phyloP scores from a whole-genome alignment of 1,284 basidiomycete genomes.

The Mycosarcoma maydis region DNA sequence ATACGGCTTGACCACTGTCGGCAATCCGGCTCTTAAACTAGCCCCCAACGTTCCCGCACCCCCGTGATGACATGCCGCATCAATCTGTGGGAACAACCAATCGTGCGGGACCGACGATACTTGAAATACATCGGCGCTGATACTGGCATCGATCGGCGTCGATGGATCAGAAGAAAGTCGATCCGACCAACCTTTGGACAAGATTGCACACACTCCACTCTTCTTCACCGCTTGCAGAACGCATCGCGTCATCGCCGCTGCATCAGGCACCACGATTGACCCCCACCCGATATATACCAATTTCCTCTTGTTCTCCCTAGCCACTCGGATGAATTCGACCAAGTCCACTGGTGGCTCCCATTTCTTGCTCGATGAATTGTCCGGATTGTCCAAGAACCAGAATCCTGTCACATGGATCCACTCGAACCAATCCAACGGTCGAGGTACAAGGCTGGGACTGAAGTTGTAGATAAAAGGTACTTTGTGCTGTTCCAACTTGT shows the following conservation, averaged over 20 bases:
- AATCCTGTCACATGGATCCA: constrained; percentile 89
- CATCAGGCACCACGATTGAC: constrained; percentile 96
- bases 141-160: constrained; percentile 71
- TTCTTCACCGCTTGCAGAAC: constrained; percentile 84
- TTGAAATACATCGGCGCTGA: constrained; percentile 75
- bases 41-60: constrained; percentile 96
- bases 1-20: constrained; percentile 95
- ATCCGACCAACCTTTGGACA: constrained; percentile 98
- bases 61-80: constrained; percentile 95
- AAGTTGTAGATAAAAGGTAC: constrained; percentile 98
- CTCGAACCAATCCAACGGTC: constrained; percentile 88
- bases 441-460: constrained; percentile 78
- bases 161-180: constrained; percentile 69
- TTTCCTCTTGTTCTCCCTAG: constrained; percentile 80
- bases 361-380: constrained; percentile 78
- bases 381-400: constrained; percentile 73
- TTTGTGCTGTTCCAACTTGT: constrained; percentile 93
- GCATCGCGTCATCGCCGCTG: constrained; percentile 86
- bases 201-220: constrained; percentile 86
- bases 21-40: constrained; percentile 87
- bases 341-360: constrained; percentile 86
- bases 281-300: constrained; percentile 98
- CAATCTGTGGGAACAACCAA: constrained; percentile 92
- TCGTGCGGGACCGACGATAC: constrained; percentile 92
- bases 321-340: constrained; percentile 81